These are phyloP conservation scores for Calonectria naviculata DNA, from an alignment of 2,329 filamentous ascomycete species.

Conservation along the genomic window DNA sequence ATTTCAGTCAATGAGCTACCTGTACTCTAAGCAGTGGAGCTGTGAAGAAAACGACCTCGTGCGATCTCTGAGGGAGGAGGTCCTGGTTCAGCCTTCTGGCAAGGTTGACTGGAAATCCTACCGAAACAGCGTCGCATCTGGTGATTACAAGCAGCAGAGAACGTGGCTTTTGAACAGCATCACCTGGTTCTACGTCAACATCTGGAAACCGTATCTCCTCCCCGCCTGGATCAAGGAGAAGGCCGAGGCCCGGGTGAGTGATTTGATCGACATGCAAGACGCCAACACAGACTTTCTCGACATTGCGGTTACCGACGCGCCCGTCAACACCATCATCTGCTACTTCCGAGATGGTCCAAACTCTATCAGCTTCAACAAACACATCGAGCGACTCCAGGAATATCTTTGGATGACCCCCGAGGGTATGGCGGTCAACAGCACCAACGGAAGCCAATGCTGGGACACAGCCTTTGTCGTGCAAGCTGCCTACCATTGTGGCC, in stretches of 20 bases:
- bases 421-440: conserved; percentile 94
- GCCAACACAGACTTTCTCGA: conserved; percentile 88
- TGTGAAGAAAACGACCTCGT: conserved; percentile 76
- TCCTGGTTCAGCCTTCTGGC: conserved; percentile 83
- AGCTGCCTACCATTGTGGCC: conserved; percentile 79
- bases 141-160: conserved; percentile 93
- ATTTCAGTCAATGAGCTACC: conserved; percentile 59
- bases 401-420: conserved; percentile 91
- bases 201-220: conserved; percentile 84
- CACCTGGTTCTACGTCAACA: conserved; percentile 80
- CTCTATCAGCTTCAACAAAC: conserved; percentile 75
- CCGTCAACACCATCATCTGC: conserved; percentile 87
- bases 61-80: conserved; percentile 77
- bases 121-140: conserved; percentile 81
- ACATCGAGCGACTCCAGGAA: conserved; percentile 84
- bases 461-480: conserved; percentile 92
- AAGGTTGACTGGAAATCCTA: conserved; percentile 80
- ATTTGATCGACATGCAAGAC: conserved; percentile 89
- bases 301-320: conserved; percentile 87
- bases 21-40: conserved; percentile 85
- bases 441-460: conserved; percentile 96
- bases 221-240: conserved; percentile 70
- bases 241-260: conserved; percentile 83
- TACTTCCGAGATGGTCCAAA: conserved; percentile 86
- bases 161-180: conserved; percentile 80